Base-by-base conservation (phyloP, 2,329 filamentous ascomycete genomes). In the Penicillium sumatraense region DNA sequence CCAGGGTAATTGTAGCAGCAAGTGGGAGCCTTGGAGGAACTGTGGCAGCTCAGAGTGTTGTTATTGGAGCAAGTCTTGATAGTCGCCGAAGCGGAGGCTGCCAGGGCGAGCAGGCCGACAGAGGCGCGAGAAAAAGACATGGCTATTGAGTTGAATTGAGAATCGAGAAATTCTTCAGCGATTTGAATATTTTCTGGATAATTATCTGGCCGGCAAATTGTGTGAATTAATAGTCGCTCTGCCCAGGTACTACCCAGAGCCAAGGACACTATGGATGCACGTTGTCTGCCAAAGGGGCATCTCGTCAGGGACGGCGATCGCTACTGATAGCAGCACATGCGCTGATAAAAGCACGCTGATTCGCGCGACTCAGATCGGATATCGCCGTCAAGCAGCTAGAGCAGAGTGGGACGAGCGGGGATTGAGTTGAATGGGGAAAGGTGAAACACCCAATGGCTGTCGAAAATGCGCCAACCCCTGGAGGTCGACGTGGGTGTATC, bases 1-100 rank as follows among this genome's bases (percentile, higher is more conserved):
- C 83, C 83, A 0, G 83, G 83, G 13, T 77, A 73, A 58, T 85
- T 84, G 74, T 82, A 85, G 75, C 84, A 86, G 73, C 84, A 86
- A 3, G 62, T 84, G 70, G 56, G 74, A 52, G 41, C 79, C 74
- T 70, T 72, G 4, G 79, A 80, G 5, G 78, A 80, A 64, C 83
- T 84, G 52, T 83, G 80, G 64, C 83, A 86, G 65, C 82, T 85
- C 48, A 84, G 67, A 55, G 80, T 78, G 7, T 73, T 72, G 57
- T 75, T 57, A 40, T 57, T 62, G 36, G 62, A 58, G 54, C 72
- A 76, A 20, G 64, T 60, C 42, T 69, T 57, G 6, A 70, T 58
- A 42, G 53, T 47, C 29, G 67, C 69, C 18, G 62, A 56, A 10
- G 57, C 62, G 51, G 57, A 49, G 62, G 66, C 61, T 21, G 57